Evolutionary conservation across 768 basidiomycete species (phyloP).

Genomic region (Vararia minispora): DNA sequence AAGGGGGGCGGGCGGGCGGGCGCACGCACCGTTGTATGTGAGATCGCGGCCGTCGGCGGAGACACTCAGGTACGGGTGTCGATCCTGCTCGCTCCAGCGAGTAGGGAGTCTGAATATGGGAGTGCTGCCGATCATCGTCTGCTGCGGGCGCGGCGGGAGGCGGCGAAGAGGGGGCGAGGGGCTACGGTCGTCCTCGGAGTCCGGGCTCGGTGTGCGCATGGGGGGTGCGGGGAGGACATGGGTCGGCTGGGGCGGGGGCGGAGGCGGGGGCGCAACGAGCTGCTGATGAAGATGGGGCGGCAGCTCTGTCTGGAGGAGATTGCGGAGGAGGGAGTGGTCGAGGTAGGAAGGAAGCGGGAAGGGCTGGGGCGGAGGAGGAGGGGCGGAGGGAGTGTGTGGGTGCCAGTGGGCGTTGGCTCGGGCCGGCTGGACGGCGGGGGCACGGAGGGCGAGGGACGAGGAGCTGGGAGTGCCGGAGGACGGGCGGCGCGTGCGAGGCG

Average conservation of each 20-base stretch:
- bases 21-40: slow-evolving; percentile 51
- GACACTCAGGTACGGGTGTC: slow-evolving; percentile 46
- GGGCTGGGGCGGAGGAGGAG: slow-evolving; percentile 22
- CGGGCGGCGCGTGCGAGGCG: slow-evolving; percentile 34
- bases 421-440: slow-evolving; percentile 8
- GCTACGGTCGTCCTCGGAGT: slow-evolving; percentile 17
- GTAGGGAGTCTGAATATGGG: slow-evolving; percentile 52
- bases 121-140: slow-evolving; percentile 13
- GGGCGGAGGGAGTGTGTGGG: slow-evolving; percentile 17
- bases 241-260: slow-evolving; percentile 30
- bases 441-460: slow-evolving; percentile 4
- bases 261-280: slow-evolving; percentile 8
- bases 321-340: slow-evolving; percentile 62
- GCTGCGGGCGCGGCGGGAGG: slow-evolving; percentile 7
- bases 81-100: slow-evolving; percentile 66
- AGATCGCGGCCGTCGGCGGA: slow-evolving; percentile 66
- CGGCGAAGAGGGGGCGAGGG: slow-evolving; percentile 13
- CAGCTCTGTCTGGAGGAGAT: slow-evolving; percentile 49
- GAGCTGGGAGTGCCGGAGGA: slow-evolving; percentile 23
- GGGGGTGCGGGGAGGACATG: slow-evolving; percentile 17
- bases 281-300: slow-evolving; percentile 27
- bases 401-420: slow-evolving; percentile 19
- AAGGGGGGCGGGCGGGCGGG: too few species aligned
- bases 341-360: slow-evolving; percentile 68
- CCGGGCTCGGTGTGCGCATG: too few species aligned